A percentile compares a stretch with the other conserved stretches of the same genome.
phyloP scores from a whole-genome alignment of 371 early-diverging fungal genomes.

The Blastocladiella emersonii region DNA sequence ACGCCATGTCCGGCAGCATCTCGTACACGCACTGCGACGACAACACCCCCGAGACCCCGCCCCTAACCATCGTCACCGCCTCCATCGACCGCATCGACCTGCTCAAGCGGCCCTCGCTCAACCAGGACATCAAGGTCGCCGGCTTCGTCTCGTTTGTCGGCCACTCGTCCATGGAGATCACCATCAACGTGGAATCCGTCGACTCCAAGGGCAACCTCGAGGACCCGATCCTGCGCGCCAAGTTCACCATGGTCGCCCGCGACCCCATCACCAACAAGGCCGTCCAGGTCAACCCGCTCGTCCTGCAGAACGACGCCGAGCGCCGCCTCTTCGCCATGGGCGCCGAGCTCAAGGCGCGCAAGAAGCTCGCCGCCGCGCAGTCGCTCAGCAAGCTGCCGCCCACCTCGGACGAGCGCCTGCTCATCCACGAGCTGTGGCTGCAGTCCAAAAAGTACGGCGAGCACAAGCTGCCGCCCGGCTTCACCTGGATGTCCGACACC shows the following conservation, averaged over 20 bases:
- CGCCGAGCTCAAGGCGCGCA: conserved; percentile 28
- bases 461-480: conserved; percentile 18
- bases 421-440: conserved; percentile 68
- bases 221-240: conserved; percentile 44
- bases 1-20: conserved; percentile 61
- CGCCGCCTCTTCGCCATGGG: conserved; percentile 54
- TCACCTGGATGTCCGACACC: conserved; percentile 72
- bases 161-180: conserved; percentile 78
- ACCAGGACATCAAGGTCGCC: conserved; percentile 53
- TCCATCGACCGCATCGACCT: conserved; percentile 82
- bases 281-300: conserved; percentile 56
- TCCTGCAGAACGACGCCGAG: conserved; percentile 56
- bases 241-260: conserved; percentile 85
- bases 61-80: conserved; percentile 72
- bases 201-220: neutral
- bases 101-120: conserved; percentile 39
- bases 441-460: conserved; percentile 25
- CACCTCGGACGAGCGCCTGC: conserved; percentile 57
- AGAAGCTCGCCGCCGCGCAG: conserved; percentile 35
- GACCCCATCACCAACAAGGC: conserved; percentile 56
- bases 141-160: conserved; percentile 74
- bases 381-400: conserved; percentile 60
- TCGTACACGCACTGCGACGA: conserved; percentile 65
- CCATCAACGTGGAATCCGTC: conserved; percentile 52
- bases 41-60: conserved; percentile 34